Conservation (phyloP, 306 rosid genomes). For the Canavalia ensiformis region DNA sequence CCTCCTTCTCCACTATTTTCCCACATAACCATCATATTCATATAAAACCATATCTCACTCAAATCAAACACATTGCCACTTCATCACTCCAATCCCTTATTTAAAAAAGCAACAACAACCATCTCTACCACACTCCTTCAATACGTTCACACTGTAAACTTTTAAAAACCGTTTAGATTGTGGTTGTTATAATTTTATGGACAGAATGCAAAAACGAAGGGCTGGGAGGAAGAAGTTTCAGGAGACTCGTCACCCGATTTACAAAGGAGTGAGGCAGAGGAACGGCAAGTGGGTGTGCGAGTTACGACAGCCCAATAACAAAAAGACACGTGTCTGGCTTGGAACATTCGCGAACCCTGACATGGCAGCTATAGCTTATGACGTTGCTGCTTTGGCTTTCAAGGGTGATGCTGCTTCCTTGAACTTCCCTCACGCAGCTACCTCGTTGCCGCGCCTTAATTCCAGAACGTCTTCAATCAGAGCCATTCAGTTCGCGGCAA, state of each 20-base stretch:
- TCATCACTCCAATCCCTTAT: too few relatives aligned
- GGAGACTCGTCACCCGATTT: conserved; percentile 79
- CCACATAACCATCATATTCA: too few relatives aligned
- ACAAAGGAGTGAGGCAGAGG: conserved; percentile 74
- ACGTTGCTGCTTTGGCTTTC: conserved; percentile 69
- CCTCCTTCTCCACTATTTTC: neutral
- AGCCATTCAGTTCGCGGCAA: conserved; percentile 52
- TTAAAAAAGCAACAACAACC: too few relatives aligned
- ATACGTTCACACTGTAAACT: neutral
- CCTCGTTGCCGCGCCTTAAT: conserved; percentile 35
- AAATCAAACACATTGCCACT: too few relatives aligned
- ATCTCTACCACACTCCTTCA: neutral
- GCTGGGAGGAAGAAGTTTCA: conserved; percentile 75
- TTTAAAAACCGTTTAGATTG: neutral
- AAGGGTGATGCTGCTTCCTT: conserved; percentile 60
- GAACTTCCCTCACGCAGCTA: conserved; percentile 56
- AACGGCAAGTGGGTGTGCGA: conserved; percentile 87
- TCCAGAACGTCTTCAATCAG: conserved; percentile 40
- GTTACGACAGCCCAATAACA: conserved; percentile 64
- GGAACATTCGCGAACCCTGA: conserved; percentile 71
- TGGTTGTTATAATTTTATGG: neutral
- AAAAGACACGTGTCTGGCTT: conserved; percentile 70
- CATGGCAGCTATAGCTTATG: conserved; percentile 83
- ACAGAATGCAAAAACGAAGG: conserved; percentile 56
- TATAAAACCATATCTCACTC: neutral